Conservation (phyloP, 1,139 yeast species). For the Kodamaea plutei region DNA sequence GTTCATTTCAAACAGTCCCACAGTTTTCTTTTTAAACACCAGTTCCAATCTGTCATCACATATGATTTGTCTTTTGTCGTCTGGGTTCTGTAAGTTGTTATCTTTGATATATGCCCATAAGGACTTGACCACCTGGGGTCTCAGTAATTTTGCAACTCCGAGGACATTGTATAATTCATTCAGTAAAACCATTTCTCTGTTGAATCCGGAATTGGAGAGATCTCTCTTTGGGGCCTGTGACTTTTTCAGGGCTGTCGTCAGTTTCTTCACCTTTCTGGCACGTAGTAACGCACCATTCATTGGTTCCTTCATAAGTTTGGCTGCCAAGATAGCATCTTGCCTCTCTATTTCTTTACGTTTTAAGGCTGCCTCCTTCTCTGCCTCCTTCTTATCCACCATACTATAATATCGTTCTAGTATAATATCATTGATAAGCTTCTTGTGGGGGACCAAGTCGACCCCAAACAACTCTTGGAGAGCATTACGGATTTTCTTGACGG, state of each 20-base stretch:
- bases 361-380: slow-evolving; percentile 26
- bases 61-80: slow-evolving; percentile 59
- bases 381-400: slow-evolving; percentile 35
- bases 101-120: slow-evolving; percentile 74
- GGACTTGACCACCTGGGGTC: slow-evolving; percentile 70
- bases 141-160: slow-evolving; percentile 40
- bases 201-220: slow-evolving; percentile 28
- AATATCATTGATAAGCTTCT: slow-evolving; percentile 55
- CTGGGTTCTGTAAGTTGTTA: slow-evolving; percentile 63
- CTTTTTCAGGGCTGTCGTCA: slow-evolving; percentile 6
- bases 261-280: slow-evolving; percentile 11
- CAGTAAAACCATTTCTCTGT: slow-evolving; percentile 42
- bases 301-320: slow-evolving; percentile 39
- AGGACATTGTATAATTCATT: slow-evolving; percentile 45
- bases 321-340: slow-evolving; percentile 45
- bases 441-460: slow-evolving; percentile 49
- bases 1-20: slow-evolving; percentile 68
- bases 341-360: slow-evolving; percentile 30
- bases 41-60: slow-evolving; percentile 63
- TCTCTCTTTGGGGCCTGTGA: slow-evolving; percentile 10
- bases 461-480: slow-evolving; percentile 68
- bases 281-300: slow-evolving; percentile 20
- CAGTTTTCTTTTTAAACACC: slow-evolving; percentile 54
- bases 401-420: slow-evolving; percentile 58
- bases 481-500: slow-evolving; percentile 66